Evolutionary conservation across 2,329 filamentous ascomycete species (phyloP).

Genomic region (Cladophialophora bantiana): DNA sequence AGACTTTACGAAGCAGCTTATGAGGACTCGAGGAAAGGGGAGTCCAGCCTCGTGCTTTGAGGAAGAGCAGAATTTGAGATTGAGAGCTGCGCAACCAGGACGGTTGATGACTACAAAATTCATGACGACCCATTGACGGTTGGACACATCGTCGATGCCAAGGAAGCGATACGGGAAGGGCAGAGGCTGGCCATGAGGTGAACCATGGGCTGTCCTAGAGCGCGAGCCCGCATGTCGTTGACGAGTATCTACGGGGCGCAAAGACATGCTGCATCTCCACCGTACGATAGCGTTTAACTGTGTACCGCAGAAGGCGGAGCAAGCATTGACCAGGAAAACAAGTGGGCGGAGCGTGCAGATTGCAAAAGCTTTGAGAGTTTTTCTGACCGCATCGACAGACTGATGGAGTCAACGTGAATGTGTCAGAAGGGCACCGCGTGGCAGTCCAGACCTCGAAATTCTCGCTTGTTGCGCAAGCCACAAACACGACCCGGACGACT

Average conservation of each 20-base stretch:
- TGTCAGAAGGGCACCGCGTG: neutral
- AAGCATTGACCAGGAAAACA: neutral
- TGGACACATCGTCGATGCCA: neutral
- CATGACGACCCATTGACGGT: neutral
- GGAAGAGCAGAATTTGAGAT: neutral
- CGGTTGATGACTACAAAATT: neutral
- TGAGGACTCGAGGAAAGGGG: neutral
- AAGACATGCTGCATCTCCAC: neutral
- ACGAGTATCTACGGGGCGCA: constrained; percentile 1
- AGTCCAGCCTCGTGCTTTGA: neutral
- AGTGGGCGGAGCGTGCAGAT: neutral
- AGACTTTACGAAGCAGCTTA: constrained; percentile 1
- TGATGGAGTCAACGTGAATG: neutral
- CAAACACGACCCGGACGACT: neutral
- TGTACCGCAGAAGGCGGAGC: neutral
- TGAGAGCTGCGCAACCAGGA: constrained; percentile 4
- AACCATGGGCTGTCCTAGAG: neutral
- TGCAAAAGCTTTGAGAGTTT: neutral
- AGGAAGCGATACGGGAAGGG: neutral
- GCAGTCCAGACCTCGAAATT: constrained; percentile 31
- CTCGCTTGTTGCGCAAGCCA: constrained; percentile 36
- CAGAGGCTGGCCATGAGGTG: neutral
- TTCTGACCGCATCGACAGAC: constrained; percentile 6
- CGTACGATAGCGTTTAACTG: neutral
- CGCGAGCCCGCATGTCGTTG: neutral